Percentiles rank a stretch among this genome's conserved stretches.
Evolutionary conservation across 2,329 filamentous ascomycete genomes (phyloP).

Genomic region (Fusarium phyllophilum): DNA sequence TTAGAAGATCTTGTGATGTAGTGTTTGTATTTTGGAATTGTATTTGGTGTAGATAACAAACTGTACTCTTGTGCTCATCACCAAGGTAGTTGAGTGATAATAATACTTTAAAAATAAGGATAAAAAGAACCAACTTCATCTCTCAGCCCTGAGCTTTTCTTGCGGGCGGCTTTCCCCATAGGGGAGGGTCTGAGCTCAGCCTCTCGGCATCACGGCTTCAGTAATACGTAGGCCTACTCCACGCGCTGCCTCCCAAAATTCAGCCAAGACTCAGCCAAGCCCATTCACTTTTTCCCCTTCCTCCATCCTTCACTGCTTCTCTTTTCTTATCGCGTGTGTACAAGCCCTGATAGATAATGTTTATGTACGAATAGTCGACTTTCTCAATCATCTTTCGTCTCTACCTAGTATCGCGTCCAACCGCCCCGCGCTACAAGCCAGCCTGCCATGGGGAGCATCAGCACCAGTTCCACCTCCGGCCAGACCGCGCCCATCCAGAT

Average conservation of each 20-base stretch:
- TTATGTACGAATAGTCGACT: constrained; percentile 32
- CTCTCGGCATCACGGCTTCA: constrained; percentile 46
- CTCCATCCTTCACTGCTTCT: constrained; percentile 15
- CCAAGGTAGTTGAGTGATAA: neutral
- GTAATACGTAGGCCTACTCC: constrained; percentile 43
- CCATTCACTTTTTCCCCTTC: constrained; percentile 29
- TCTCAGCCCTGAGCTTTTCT: neutral
- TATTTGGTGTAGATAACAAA: rapidly evolving
- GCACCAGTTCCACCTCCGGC: constrained; percentile 49
- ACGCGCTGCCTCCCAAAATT: constrained; percentile 43
- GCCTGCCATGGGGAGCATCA: constrained; percentile 55
- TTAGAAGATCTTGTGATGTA: neutral
- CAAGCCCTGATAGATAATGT: constrained; percentile 32
- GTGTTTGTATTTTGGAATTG: neutral
- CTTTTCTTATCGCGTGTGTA: constrained; percentile 12
- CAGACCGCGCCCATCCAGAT: constrained; percentile 63
- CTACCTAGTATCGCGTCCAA: neutral
- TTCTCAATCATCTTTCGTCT: constrained; percentile 11
- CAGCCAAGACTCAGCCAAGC: constrained; percentile 27
- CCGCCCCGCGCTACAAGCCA: constrained; percentile 3
- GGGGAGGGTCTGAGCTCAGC: constrained; percentile 39
- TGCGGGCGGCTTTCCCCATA: constrained; percentile 30
- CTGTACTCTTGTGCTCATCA: neutral
- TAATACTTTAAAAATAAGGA: neutral
- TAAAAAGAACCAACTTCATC: neutral